Evolutionary conservation across 495 filamentous ascomycete genomes (phyloP), one percentile per base, ranked within the genome.

Genomic region (Podospora fimiseda): DNA sequence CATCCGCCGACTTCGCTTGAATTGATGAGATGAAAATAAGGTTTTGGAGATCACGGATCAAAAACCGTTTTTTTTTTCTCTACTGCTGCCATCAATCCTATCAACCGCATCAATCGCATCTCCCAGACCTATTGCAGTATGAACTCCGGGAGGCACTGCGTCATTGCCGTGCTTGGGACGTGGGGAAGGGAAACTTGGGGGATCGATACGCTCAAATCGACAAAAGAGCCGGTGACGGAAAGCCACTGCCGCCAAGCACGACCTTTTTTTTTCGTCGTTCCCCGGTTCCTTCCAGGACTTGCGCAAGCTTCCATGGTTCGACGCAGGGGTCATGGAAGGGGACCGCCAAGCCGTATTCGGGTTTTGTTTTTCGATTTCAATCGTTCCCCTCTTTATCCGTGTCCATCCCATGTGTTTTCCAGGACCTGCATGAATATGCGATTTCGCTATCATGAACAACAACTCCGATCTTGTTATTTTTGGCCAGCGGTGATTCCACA

Each of bases 71-170:
- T 51, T 48, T 48, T 52, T 50, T 45, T 57, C 22, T 18, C n/a
- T 36, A 47, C 41, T 13, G 37, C 52, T 33, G 27, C 27, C 27
- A 11, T 33, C 11, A 33, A 33, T 11, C 27, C 11, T 5, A 11
- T n/a, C n/a, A 33, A 33, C 27, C 11, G 27, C 56, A 48, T 39
- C 44, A 47, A 14, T 13, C n/a, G 22, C 9, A 23, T 41, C 45
- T 57, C 59, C 61, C 59, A 64, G 55, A 43, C 64, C 64, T 19
- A 24, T 64, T 66, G 55, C 51, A 66, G 64, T 59, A 64, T 55
- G 50, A 66, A 43, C 51, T 59, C 64, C 64, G 64, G 60, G 48
- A 23, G 22, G 14, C 37, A 48, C 36, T 60, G 56, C 55, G 56
- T 54, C 58, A 57, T 56, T 56, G 51, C 57, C 47, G 52, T 46